Conservation (phyloP, 495 filamentous ascomycete genomes). For the Parathielavia appendiculata region DNA sequence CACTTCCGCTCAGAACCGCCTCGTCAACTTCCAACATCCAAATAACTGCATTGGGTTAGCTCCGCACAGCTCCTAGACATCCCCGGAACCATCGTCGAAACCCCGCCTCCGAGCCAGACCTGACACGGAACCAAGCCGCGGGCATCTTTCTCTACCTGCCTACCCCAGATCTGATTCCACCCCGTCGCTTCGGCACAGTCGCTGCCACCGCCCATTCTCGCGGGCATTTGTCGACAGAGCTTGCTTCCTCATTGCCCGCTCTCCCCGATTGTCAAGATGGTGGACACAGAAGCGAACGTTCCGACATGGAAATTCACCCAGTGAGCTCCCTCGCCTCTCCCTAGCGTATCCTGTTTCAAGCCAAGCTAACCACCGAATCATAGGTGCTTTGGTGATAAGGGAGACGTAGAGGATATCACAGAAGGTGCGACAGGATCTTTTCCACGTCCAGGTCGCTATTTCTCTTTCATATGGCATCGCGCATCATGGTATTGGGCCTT, state of each 20-base stretch:
- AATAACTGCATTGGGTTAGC: constrained; percentile 10
- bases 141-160: constrained; percentile 6
- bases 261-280: constrained; percentile 62
- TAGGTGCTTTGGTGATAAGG: constrained; percentile 99
- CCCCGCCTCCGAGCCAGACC: constrained; percentile 12
- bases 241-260: constrained; percentile 22
- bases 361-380: constrained; percentile 15
- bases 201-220: constrained; percentile 21
- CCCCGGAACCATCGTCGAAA: constrained; percentile 8
- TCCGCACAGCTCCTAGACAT: constrained; percentile 5
- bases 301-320: constrained; percentile 99
- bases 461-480: not conserved
- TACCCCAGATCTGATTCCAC: constrained; percentile 4
- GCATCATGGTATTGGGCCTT: not conserved
- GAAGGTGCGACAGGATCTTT: constrained; percentile 62
- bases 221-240: constrained; percentile 25
- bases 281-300: constrained; percentile 86
- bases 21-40: not conserved
- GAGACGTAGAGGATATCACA: constrained; percentile 98
- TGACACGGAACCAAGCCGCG: not conserved
- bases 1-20: not conserved
- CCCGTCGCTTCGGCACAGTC: constrained; percentile 11
- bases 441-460: too few relatives aligned
- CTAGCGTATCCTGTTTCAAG: constrained; percentile 10
- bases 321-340: constrained; percentile 52